These are phyloP conservation scores for Candolleomyces efflorescens DNA, from an alignment of 768 basidiomycete genomes.

Conservation along the genomic window DNA sequence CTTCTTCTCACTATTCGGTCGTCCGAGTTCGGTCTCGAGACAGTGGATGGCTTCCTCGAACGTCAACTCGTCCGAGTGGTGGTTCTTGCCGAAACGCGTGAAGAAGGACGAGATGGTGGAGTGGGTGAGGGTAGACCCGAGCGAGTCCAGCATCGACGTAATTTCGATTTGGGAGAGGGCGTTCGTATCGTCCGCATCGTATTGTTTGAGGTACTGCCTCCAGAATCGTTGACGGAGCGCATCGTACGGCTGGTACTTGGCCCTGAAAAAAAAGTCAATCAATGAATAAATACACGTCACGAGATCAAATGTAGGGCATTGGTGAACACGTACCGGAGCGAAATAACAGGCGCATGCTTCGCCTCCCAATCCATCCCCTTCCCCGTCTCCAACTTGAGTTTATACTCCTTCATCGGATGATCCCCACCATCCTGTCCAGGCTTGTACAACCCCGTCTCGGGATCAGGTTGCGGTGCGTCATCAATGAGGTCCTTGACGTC, in stretches of 20 bases:
- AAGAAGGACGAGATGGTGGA: slow-evolving; percentile 84
- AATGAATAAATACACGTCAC: background rate
- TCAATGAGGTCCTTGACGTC: slow-evolving; percentile 68
- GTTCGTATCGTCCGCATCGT: slow-evolving; percentile 81
- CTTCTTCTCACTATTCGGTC: slow-evolving; percentile 69
- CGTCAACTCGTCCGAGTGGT: slow-evolving; percentile 66
- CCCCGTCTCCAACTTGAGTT: slow-evolving; percentile 54
- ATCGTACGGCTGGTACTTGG: slow-evolving; percentile 94
- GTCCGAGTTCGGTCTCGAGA: slow-evolving; percentile 79
- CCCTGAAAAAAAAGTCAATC: no score
- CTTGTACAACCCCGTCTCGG: slow-evolving; percentile 54
- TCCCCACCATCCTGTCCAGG: slow-evolving; percentile 43
- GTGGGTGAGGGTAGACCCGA: slow-evolving; percentile 85
- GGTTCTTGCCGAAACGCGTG: slow-evolving; percentile 58
- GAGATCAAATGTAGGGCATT: background rate
- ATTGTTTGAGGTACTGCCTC: slow-evolving; percentile 83
- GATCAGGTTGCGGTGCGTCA: slow-evolving; percentile 60
- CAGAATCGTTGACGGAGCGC: slow-evolving; percentile 89
- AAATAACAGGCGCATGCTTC: slow-evolving; percentile 65
- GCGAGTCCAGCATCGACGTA: slow-evolving; percentile 93
- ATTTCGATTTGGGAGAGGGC: slow-evolving; percentile 80
- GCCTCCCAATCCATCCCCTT: slow-evolving; percentile 70
- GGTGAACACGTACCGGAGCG: slow-evolving; percentile 48
- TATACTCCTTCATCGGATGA: slow-evolving; percentile 71
- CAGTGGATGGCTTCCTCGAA: slow-evolving; percentile 78